Percentiles rank a stretch among this genome's conserved stretches.
phyloP scores from a whole-genome alignment of 495 filamentous ascomycete genomes.

The Physcia stellaris region DNA sequence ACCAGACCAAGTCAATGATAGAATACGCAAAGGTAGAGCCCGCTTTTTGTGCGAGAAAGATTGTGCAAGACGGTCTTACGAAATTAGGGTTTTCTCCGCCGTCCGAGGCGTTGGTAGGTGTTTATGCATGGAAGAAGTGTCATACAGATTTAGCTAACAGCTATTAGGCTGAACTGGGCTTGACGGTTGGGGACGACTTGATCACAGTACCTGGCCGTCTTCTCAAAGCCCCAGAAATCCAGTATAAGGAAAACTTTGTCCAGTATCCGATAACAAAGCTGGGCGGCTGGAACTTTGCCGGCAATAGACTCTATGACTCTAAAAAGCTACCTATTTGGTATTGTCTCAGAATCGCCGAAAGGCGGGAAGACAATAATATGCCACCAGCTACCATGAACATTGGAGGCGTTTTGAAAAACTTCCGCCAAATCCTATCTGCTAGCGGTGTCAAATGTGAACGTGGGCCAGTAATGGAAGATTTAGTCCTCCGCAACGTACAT shows the following conservation, averaged over 20 bases:
- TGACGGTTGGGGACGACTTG: conserved; percentile 35
- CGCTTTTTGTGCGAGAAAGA: conserved; percentile 48
- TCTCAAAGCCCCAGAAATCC: conserved; percentile 37
- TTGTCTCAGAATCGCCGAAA: conserved; percentile 9
- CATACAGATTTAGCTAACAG: too few species aligned
- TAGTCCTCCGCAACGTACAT: too few species aligned
- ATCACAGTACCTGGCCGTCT: conserved; percentile 53
- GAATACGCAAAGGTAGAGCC: conserved; percentile 53
- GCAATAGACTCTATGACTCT: conserved; percentile 27
- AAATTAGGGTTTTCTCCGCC: conserved; percentile 30
- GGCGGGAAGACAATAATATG: too few species aligned
- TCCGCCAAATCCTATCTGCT: conserved; percentile 3
- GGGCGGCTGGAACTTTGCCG: conserved; percentile 44
- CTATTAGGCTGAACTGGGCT: too few species aligned
- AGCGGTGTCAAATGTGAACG: conserved; percentile 1
- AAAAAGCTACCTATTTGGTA: conserved; percentile 26
- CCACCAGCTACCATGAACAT: background rate
- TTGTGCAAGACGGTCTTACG: conserved; percentile 38
- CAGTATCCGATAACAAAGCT: conserved; percentile 12
- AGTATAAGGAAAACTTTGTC: conserved; percentile 33
- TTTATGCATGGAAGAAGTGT: too few species aligned
- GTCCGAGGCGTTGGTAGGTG: conserved; percentile 22
- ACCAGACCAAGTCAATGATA: conserved; percentile 51
- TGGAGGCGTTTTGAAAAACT: background rate
- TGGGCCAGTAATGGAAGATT: background rate